These are phyloP conservation scores for Myxozyma neotropica DNA, from an alignment of 805 yeast species.

Conservation along the genomic window DNA sequence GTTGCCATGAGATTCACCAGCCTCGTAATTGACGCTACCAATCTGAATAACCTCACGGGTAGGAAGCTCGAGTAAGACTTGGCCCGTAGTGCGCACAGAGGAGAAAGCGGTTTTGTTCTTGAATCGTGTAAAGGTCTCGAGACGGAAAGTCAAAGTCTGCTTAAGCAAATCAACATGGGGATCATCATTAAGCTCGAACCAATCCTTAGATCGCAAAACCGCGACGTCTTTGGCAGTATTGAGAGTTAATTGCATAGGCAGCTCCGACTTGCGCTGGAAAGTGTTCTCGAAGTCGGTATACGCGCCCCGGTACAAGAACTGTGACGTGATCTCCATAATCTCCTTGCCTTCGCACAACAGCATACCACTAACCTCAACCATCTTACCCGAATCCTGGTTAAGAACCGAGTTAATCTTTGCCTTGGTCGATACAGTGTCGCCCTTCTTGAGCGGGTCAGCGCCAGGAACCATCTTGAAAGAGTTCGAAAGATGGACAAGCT, in stretches of 20 bases:
- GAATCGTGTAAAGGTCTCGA: slow-evolving; percentile 79
- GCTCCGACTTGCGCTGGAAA: slow-evolving; percentile 82
- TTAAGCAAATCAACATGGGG: slow-evolving; percentile 66
- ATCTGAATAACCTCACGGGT: slow-evolving; percentile 84
- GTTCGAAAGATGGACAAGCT: slow-evolving; percentile 91
- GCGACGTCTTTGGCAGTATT: slow-evolving; percentile 86
- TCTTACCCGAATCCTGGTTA: slow-evolving; percentile 90
- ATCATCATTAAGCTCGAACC: slow-evolving; percentile 84
- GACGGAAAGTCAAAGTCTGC: slow-evolving; percentile 84
- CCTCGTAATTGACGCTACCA: slow-evolving; percentile 82
- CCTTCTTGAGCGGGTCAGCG: slow-evolving; percentile 84
- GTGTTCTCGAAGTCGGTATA: slow-evolving; percentile 89
- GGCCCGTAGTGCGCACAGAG: slow-evolving; percentile 81
- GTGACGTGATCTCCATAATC: slow-evolving; percentile 91
- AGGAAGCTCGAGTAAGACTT: slow-evolving; percentile 83
- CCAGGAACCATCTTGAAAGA: slow-evolving; percentile 93
- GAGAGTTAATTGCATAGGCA: slow-evolving; percentile 78
- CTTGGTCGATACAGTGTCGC: slow-evolving; percentile 77
- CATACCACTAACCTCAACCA: slow-evolving; percentile 93
- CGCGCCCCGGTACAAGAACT: slow-evolving; percentile 94
- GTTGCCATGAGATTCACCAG: slow-evolving; percentile 93
- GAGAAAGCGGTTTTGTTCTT: slow-evolving; percentile 75
- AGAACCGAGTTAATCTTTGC: slow-evolving; percentile 88
- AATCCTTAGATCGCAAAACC: slow-evolving; percentile 90
- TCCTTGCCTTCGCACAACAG: slow-evolving; percentile 73